These are phyloP conservation scores for Eimeria mitis DNA, from an alignment of 169 alveolate species.

Conservation along the genomic window DNA sequence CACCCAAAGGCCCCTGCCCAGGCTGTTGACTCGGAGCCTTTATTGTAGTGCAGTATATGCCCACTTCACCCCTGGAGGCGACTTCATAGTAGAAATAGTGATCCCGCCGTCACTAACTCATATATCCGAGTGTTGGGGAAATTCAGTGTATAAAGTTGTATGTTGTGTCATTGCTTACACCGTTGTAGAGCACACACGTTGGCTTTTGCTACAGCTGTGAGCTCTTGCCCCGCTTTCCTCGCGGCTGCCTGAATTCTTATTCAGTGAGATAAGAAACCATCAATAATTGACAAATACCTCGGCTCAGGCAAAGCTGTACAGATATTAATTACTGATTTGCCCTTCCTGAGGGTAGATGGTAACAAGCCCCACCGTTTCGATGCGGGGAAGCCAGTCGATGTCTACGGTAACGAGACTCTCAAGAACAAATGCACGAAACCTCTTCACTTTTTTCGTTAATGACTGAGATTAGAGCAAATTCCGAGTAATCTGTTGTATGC, in stretches of 20 bases:
- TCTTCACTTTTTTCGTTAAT: not conserved
- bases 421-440: too few species aligned
- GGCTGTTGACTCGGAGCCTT: too few species aligned
- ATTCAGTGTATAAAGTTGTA: too few species aligned
- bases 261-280: not conserved
- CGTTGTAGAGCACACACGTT: not conserved
- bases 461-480: not conserved
- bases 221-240: not conserved
- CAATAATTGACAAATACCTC: not conserved
- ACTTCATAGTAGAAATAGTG: too few species aligned
- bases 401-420: not conserved
- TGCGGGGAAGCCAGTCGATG: not conserved
- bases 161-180: too few species aligned
- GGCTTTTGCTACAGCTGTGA: not conserved
- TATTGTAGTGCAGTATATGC: too few species aligned
- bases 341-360: not conserved
- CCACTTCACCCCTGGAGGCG: too few species aligned
- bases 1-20: too few species aligned
- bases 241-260: not conserved
- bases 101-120: too few species aligned
- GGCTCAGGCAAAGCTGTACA: too few species aligned
- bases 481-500: not conserved
- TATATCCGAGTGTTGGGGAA: too few species aligned
- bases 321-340: not conserved
- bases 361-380: constrained; percentile 31